Conservation (phyloP, 768 basidiomycete genomes). For the Collybia sp. region DNA sequence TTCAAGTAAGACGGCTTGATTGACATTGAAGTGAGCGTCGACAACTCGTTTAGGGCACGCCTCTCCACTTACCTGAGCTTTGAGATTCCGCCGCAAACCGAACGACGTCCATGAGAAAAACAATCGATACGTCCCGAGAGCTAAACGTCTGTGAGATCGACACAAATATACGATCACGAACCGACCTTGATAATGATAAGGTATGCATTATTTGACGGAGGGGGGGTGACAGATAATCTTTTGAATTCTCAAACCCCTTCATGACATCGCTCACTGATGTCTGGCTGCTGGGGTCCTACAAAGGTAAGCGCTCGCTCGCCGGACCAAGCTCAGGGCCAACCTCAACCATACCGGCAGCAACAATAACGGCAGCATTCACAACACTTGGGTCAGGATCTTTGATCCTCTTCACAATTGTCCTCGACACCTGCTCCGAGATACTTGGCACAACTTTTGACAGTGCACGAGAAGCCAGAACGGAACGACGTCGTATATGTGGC, state of each 20-base stretch:
- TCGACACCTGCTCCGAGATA: conserved; percentile 37
- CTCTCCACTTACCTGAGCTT: too few species aligned
- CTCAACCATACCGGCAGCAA: conserved; percentile 19
- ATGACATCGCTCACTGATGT: neutral
- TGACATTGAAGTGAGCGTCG: too few species aligned
- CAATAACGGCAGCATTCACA: conserved; percentile 37
- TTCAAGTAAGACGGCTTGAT: conserved; percentile 26
- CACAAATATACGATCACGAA: too few species aligned
- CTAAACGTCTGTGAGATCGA: too few species aligned
- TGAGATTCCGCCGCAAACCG: too few species aligned
- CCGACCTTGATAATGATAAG: too few species aligned
- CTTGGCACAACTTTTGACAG: conserved; percentile 44
- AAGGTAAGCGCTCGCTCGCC: too few species aligned
- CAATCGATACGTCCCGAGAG: too few species aligned
- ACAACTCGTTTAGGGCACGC: too few species aligned
- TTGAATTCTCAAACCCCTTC: neutral
- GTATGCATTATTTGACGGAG: neutral
- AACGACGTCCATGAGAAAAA: too few species aligned
- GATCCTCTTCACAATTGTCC: conserved; percentile 33
- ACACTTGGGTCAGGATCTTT: conserved; percentile 41
- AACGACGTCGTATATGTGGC: conserved; percentile 53
- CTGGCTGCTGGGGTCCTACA: too few species aligned
- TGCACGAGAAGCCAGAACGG: conserved; percentile 52
- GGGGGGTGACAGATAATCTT: neutral
- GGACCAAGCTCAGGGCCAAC: conserved; percentile 9